Conservation (phyloP, 495 filamentous ascomycete genomes). For the Hyphodiscus hymeniophilus region DNA sequence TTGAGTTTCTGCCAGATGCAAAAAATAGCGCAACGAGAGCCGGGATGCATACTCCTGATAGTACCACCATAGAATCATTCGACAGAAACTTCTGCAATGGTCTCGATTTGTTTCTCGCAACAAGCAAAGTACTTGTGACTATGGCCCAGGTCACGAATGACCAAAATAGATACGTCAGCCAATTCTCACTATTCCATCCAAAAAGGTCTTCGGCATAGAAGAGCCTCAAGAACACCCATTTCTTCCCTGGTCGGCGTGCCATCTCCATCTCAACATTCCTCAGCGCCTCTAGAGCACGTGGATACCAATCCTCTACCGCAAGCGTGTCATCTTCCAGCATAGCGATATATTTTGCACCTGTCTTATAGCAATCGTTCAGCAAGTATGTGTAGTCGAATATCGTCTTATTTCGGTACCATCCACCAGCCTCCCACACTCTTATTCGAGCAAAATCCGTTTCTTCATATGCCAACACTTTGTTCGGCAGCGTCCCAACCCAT, state of each 20-base stretch:
- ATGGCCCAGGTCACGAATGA: background rate
- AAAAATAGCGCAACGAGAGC: conserved; percentile 1
- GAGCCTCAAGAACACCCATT: conserved; percentile 43
- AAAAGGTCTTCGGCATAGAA: conserved; percentile 36
- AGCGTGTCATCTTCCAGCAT: conserved; percentile 51
- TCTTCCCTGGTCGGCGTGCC: conserved; percentile 1
- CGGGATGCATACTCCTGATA: conserved; percentile 5
- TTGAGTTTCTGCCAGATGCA: conserved; percentile 5
- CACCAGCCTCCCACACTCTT: background rate
- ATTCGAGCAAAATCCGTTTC: conserved; percentile 2
- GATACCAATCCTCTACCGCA: conserved; percentile 42
- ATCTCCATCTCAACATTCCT: conserved; percentile 26
- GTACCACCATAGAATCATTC: background rate
- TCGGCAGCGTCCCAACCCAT: background rate
- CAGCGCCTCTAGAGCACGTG: conserved; percentile 33
- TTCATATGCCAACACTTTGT: conserved; percentile 3
- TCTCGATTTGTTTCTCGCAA: conserved; percentile 3
- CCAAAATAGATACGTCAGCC: conserved; percentile 5
- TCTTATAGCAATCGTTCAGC: conserved; percentile 37
- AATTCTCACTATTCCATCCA: conserved; percentile 8
- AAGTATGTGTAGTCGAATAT: conserved; percentile 40
- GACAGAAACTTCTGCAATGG: background rate
- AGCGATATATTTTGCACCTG: conserved; percentile 35
- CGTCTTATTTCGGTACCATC: conserved; percentile 4
- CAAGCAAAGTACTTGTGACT: background rate